phyloP scores from a whole-genome alignment of 805 yeast genomes.

The Trichomonascus vanleenenianus region DNA sequence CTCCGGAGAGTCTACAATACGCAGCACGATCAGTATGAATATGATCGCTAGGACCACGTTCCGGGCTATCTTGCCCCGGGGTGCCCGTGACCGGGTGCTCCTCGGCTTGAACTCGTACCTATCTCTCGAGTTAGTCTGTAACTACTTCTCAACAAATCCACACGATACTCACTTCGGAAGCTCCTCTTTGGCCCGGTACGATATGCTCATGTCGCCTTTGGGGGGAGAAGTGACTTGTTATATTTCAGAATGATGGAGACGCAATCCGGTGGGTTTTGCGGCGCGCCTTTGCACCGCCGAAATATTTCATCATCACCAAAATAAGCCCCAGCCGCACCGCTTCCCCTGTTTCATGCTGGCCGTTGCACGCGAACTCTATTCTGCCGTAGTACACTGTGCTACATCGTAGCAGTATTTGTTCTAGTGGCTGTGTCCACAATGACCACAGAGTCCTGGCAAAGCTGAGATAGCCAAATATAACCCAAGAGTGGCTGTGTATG shows the following conservation, averaged over 20 bases:
- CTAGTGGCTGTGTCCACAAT: too few species aligned
- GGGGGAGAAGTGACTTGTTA: too few species aligned
- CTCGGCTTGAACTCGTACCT: background rate
- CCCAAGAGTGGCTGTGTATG: too few species aligned
- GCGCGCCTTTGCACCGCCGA: background rate
- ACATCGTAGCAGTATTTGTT: too few species aligned
- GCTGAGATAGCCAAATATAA: too few species aligned
- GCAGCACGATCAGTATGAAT: background rate
- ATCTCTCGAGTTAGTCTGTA: background rate
- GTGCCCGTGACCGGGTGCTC: background rate
- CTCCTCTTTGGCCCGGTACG: background rate
- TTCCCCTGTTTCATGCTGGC: too few species aligned
- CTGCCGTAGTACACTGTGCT: too few species aligned
- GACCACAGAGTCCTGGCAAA: too few species aligned
- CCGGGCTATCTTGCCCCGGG: background rate
- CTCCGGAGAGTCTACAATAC: background rate
- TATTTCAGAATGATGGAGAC: background rate
- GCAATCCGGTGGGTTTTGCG: background rate
- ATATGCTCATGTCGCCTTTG: background rate
- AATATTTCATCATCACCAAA: background rate
- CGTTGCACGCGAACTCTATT: too few species aligned
- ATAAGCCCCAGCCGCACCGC: too few species aligned
- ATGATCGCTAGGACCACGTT: background rate
- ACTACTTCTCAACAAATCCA: background rate
- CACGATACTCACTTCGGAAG: background rate